Base-by-base conservation (phyloP, 2,329 filamentous ascomycete species). In the Sarocladium strictum region DNA sequence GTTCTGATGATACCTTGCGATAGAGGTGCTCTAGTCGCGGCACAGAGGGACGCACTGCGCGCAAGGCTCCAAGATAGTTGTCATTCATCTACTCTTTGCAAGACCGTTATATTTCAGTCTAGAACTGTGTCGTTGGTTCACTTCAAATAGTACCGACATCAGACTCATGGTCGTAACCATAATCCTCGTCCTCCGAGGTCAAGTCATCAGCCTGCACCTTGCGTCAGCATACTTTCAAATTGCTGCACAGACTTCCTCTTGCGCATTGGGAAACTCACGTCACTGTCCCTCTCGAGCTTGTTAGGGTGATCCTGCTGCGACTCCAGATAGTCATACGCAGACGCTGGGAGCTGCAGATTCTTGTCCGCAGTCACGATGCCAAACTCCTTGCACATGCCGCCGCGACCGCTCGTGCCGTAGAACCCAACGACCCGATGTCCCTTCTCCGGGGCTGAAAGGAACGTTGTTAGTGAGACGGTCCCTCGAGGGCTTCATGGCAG, bases 301-400 rank as follows among this genome's bases (percentile, higher is more conserved):
- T 3, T 41, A 19, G 12, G 38, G 5, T 15, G 23, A 12, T 55
- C 26, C 24, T 12, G 74, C 56, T 67, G 69, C 29, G 78, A 58
- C 58, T 76, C 72, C 7, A 64, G 56, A 64, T 77, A 63, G 15
- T 71, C 68, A 58, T 73, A 78, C 1, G 74, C 63, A 6, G 56
- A 57, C 1, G 67, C 66, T 0, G 76, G 75, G 12, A 77, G 57
- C 6, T 69, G 67, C 2, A 71, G 61, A 33, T 63, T 64, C 54
- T 63, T 69, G 0, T 72, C 71, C 3, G 69, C 72, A 1, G 72
- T 78, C 19, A 79, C 66, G 51, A 78, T 77, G 4, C 75, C 76
- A 62, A 78, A 78, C 57, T 77, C 70, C 53, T 58, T 63, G 58
- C 64, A 66, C 35, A 60, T 60, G 1, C 58, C 61, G 11, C 59